A percentile compares a stretch with the other conserved stretches of the same genome.
Conservation (phyloP, 176 grass and related monocot genomes). For the Puccinellia tenuiflora region DNA sequence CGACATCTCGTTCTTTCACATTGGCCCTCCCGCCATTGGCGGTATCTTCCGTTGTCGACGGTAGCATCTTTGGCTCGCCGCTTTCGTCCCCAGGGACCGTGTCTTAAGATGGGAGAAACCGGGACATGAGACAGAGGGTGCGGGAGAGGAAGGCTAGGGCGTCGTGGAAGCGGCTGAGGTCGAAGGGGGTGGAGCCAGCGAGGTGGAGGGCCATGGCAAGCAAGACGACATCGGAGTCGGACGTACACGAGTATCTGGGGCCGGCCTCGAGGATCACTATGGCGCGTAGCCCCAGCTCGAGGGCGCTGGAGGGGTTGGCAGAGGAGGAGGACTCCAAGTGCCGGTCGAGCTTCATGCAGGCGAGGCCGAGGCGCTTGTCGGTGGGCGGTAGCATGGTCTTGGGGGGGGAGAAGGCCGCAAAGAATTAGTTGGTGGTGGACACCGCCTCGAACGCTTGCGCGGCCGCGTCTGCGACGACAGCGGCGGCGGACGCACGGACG, state of each 20-base stretch:
- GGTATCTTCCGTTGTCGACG: too few species aligned
- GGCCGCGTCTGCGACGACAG: conserved; percentile 27
- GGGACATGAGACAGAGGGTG: conserved; percentile 46
- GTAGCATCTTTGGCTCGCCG: conserved; percentile 9
- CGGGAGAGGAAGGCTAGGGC: conserved; percentile 68
- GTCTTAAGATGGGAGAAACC: neutral
- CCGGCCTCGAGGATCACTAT: conserved; percentile 51
- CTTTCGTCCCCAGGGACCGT: conserved; percentile 13
- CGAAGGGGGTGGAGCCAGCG: conserved; percentile 61
- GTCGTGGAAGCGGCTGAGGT: conserved; percentile 89
- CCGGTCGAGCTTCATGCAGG: conserved; percentile 94
- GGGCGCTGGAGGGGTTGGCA: conserved; percentile 42
- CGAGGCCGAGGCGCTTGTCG: conserved; percentile 65
- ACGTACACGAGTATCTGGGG: conserved; percentile 11
- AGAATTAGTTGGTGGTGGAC: conserved; percentile 46
- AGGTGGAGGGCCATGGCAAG: conserved; percentile 91
- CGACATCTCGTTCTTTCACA: too few species aligned
- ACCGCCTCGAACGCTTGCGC: conserved; percentile 76
- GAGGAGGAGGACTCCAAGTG: conserved; percentile 61
- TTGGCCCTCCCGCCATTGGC: too few species aligned
- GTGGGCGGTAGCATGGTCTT: conserved; percentile 41
- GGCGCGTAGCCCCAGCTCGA: conserved; percentile 56
- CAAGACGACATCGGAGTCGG: too few species aligned
- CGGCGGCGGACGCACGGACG: conserved; percentile 3
- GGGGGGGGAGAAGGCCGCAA: conserved; percentile 47